Conservation (phyloP, 108 stramenopile species). For the Skeletonema marinoi region DNA sequence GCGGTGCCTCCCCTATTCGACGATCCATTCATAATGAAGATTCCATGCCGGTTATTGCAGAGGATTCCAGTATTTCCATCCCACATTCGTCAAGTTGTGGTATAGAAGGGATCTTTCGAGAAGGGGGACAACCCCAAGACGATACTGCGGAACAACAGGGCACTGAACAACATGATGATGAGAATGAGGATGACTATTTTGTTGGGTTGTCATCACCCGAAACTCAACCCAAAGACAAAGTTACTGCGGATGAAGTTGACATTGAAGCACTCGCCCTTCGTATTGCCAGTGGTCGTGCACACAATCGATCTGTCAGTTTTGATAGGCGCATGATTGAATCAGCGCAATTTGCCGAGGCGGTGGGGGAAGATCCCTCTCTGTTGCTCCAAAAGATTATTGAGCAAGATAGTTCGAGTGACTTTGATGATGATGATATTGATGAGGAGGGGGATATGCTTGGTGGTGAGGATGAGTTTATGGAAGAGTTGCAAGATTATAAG, state of each 20-base stretch:
- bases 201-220: conserved; percentile 2
- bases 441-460: conserved; percentile 9
- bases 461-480: conserved; percentile 28
- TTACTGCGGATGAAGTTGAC: background rate
- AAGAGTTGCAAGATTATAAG: conserved; percentile 6
- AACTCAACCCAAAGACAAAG: background rate
- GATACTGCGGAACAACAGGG: background rate
- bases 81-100: conserved; percentile 3
- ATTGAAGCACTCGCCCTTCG: conserved; percentile 11
- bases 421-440: conserved; percentile 62
- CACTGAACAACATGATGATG: background rate
- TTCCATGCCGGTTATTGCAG: conserved; percentile 23
- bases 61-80: conserved; percentile 9
- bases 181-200: conserved; percentile 20
- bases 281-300: conserved; percentile 3
- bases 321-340: conserved; percentile 65
- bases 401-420: conserved; percentile 40
- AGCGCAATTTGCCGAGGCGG: conserved; percentile 76
- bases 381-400: conserved; percentile 64
- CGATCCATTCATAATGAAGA: background rate
- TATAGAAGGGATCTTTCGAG: background rate
- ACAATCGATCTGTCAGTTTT: conserved; percentile 36
- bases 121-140: background rate
- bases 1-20: background rate
- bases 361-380: conserved; percentile 62